phyloP scores from a whole-genome alignment of 2,329 filamentous ascomycete genomes.

The Pyrenochaeta sp. region DNA sequence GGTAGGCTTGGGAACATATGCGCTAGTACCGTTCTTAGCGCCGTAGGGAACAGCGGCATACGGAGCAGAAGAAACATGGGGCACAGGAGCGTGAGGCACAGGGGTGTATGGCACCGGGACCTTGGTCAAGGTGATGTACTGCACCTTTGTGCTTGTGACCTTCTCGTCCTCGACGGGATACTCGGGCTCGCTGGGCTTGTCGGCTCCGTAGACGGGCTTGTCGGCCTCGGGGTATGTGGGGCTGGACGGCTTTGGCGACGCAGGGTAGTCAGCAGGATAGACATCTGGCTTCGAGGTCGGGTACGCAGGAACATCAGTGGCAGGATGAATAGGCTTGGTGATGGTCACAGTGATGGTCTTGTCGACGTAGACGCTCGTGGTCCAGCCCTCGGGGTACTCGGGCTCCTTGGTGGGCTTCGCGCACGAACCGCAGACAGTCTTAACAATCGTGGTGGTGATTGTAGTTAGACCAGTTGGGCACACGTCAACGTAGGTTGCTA shows the following conservation, averaged over 20 bases:
- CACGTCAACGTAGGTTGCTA: constrained; percentile 44
- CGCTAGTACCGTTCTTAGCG: constrained; percentile 14
- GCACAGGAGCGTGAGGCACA: constrained; percentile 20
- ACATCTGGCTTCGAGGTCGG: constrained; percentile 12
- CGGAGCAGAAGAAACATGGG: constrained; percentile 6
- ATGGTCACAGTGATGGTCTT: constrained; percentile 42
- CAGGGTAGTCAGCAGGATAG: constrained; percentile 15
- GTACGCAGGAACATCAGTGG: constrained; percentile 27
- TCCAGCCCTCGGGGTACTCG: constrained; percentile 41
- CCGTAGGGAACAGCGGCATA: constrained; percentile 11
- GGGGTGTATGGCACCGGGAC: constrained; percentile 25
- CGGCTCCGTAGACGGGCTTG: constrained; percentile 10
- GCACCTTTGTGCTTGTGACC: constrained; percentile 15
- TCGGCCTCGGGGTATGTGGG: neutral
- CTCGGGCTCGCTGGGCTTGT: constrained; percentile 8
- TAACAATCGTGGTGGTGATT: constrained; percentile 39
- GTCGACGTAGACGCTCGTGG: constrained; percentile 41
- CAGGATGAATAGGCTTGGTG: constrained; percentile 37
- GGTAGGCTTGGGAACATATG: constrained; percentile 18
- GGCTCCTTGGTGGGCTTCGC: constrained; percentile 24
- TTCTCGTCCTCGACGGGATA: constrained; percentile 16
- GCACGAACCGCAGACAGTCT: constrained; percentile 36
- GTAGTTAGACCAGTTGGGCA: constrained; percentile 48
- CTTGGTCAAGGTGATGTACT: constrained; percentile 34
- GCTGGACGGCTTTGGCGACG: constrained; percentile 15